Conservation (phyloP, 306 rosid genomes). For the Acacia melanoxylon region DNA sequence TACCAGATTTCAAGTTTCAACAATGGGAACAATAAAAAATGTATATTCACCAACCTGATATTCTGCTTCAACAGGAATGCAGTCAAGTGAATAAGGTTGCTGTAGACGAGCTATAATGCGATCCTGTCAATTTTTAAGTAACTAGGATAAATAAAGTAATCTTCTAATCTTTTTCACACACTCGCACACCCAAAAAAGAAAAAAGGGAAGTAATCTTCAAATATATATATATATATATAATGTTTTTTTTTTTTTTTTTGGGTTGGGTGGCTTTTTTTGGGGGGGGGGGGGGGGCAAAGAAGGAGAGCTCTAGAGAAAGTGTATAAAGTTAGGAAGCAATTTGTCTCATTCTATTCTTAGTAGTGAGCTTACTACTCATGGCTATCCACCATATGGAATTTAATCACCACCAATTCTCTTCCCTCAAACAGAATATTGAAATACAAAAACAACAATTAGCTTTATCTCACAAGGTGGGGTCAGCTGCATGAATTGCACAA, state of each 20-base stretch:
- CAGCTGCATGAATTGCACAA: background rate
- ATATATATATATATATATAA: no score
- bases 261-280: no score
- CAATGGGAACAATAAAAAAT: background rate
- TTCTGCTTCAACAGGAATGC: conserved; percentile 99
- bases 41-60: conserved; percentile 66
- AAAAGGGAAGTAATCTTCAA: no score
- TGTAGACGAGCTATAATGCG: conserved; percentile 95
- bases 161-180: background rate
- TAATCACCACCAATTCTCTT: background rate
- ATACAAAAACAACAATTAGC: background rate
- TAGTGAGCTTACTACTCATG: background rate
- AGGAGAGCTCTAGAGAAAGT: background rate
- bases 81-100: conserved; percentile 95
- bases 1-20: background rate
- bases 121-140: conserved; percentile 59
- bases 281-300: no score
- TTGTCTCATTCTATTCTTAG: background rate
- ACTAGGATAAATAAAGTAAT: background rate
- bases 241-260: no score
- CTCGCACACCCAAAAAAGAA: background rate
- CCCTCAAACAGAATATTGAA: background rate
- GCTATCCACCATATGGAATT: background rate
- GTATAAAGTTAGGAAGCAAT: background rate
- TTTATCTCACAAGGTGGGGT: background rate